Base-by-base conservation (phyloP, 495 filamentous ascomycete species). In the Articulospora tetracladia region DNA sequence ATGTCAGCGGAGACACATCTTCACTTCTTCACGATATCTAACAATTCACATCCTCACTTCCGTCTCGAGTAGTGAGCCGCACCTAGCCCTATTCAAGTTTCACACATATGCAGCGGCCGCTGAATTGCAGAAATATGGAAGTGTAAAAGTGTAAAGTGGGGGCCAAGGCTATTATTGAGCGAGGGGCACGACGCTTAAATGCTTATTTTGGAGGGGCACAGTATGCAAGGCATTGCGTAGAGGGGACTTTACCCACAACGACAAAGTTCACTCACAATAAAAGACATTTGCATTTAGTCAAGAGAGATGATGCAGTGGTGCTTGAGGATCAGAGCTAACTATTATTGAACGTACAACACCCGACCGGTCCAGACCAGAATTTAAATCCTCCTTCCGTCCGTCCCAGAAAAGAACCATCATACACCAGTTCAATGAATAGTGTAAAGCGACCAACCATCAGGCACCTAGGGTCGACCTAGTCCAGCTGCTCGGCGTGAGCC, bases 401-500 rank as follows among this genome's bases (percentile, higher is more conserved):
- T 44, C 39, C 39, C 39, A 44, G 39, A 44, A 17, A 44, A 44
- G 39, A 44, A 8, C 39, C 39, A 19, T 44, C 39, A n/a, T 44
- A 19, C 39, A 44, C 39, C 39, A 7, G n/a, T 44, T 44, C 30
- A 13, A 32, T 32, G 30, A 32, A 32, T 32, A 13, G 30, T 32
- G 30, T 32, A 32, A 32, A 44, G 17, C n/a, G 3, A 44, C 3
- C 17, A 44, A 19, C 39, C 39, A 15, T 39, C 39, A 44, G 39
- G 17, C 39, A 44, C 39, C 39, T 44, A 49, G 10, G 41, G 23
- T 51, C 26, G 26, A 56, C 52, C 25, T 48, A 44, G 13, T 46
- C 59, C 24, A 61, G 51, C 52, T 61, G 27, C 59, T 39, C 47
- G 34, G 49, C 36, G 32, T 15, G 22, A 7, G 24, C 26, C 23